Evolutionary conservation across 352 stramenopile genomes (phyloP).

Genomic region (Phytophthora nicotianae): DNA sequence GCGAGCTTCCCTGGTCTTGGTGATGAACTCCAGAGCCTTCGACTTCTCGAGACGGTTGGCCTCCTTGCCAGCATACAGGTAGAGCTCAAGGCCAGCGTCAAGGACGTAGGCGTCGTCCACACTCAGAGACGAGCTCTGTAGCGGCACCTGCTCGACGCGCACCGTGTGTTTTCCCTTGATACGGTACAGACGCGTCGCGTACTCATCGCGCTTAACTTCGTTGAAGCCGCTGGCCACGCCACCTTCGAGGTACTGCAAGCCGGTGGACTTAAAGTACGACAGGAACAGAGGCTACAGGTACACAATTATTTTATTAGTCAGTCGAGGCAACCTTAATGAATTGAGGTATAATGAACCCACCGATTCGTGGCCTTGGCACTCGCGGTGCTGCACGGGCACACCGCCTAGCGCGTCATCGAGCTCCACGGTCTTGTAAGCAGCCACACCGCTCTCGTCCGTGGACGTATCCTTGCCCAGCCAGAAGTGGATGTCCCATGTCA

Average conservation of each 20-base stretch:
- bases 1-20: constrained; percentile 87
- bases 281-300: constrained; percentile 85
- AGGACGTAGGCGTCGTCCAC: constrained; percentile 95
- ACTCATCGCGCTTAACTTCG: constrained; percentile 88
- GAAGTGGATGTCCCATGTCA: constrained; percentile 95
- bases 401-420: constrained; percentile 94
- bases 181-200: constrained; percentile 87
- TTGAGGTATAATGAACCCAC: constrained; percentile 25
- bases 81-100: constrained; percentile 92
- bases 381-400: constrained; percentile 92
- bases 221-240: constrained; percentile 95
- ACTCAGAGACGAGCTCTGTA: constrained; percentile 87
- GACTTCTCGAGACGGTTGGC: constrained; percentile 91
- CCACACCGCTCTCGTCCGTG: constrained; percentile 93
- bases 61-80: constrained; percentile 77
- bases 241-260: constrained; percentile 92
- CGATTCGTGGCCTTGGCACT: constrained; percentile 80
- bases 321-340: constrained; percentile 4
- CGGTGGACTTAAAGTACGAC: constrained; percentile 93
- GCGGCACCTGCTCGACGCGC: constrained; percentile 86
- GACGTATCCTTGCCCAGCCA: constrained; percentile 95
- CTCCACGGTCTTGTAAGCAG: constrained; percentile 97
- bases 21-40: constrained; percentile 90
- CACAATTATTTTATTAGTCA: constrained; percentile 2
- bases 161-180: constrained; percentile 92